Percentiles rank a stretch among this genome's conserved stretches.
These are phyloP conservation scores for Magnolia officinalis DNA, from an alignment of 164 flowering plant genomes.

Conservation along the genomic window DNA sequence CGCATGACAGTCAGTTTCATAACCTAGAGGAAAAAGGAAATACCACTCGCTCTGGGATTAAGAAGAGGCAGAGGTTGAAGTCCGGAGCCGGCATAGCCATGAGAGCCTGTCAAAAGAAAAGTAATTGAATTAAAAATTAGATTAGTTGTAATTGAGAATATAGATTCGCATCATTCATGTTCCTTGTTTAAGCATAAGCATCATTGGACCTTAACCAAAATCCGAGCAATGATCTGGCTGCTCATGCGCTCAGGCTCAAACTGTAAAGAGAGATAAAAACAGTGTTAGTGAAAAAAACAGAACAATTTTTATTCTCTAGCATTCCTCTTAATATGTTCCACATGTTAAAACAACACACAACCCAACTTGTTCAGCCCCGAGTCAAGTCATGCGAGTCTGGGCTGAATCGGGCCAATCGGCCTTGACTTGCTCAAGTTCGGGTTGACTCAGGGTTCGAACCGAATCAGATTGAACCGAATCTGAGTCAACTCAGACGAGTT, in stretches of 20 bases:
- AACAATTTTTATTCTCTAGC: too few species aligned
- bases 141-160: neutral
- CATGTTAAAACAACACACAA: too few species aligned
- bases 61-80: conserved; percentile 93
- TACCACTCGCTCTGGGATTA: conserved; percentile 99
- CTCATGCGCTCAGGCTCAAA: conserved; percentile 96
- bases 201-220: conserved; percentile 74
- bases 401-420: too few species aligned
- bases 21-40: neutral
- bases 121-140: neutral
- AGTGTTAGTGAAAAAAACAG: neutral
- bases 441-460: too few species aligned
- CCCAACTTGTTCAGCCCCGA: too few species aligned
- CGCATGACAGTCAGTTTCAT: neutral
- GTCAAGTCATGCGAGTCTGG: too few species aligned
- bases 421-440: too few species aligned
- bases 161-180: neutral
- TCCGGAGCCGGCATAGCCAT: conserved; percentile 99
- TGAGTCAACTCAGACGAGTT: too few species aligned
- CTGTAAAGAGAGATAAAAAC: conserved; percentile 32
- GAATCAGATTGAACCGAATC: too few species aligned
- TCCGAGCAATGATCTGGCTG: conserved; percentile 77
- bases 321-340: too few species aligned
- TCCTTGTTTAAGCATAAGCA: neutral
- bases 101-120: conserved; percentile 58